These are phyloP conservation scores for Kandelia obovata DNA, from an alignment of 345 rosid species.

Conservation along the genomic window DNA sequence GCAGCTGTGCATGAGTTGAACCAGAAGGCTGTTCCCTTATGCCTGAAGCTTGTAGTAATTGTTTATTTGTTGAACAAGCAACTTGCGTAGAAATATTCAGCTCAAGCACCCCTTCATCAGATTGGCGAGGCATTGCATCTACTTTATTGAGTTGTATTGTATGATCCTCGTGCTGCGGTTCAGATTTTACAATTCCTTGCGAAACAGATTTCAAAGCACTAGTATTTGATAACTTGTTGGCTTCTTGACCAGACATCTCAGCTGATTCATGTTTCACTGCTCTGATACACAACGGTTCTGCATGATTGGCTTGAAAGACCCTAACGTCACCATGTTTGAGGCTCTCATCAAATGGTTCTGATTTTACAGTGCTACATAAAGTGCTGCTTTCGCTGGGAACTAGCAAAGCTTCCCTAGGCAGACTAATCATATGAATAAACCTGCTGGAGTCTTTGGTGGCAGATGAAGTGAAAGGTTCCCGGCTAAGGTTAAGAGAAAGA, in stretches of 20 bases:
- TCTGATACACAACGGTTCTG: constrained; percentile 6
- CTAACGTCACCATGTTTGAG: constrained; percentile 18
- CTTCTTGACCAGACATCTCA: constrained; percentile 29
- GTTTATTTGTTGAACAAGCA: constrained; percentile 7
- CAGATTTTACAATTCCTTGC: constrained; percentile 46
- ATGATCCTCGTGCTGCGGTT: constrained; percentile 35
- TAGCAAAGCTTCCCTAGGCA: constrained; percentile 12
- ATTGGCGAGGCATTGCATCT: neutral
- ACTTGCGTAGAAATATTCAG: constrained; percentile 6
- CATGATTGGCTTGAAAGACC: constrained; percentile 18
- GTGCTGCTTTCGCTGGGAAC: constrained; percentile 24
- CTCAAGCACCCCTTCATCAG: constrained; percentile 7
- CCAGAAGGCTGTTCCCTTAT: neutral
- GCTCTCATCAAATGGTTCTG: constrained; percentile 55
- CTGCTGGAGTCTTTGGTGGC: constrained; percentile 18
- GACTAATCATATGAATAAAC: constrained; percentile 19
- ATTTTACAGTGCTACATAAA: constrained; percentile 42
- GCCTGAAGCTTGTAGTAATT: neutral
- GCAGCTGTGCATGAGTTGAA: neutral
- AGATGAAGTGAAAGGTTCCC: constrained; percentile 27
- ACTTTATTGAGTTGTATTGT: constrained; percentile 20
- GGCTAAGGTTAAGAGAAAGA: constrained; percentile 19
- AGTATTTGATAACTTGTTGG: constrained; percentile 19
- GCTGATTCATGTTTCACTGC: constrained; percentile 45
- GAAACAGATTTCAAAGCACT: constrained; percentile 24